Base-by-base conservation (phyloP, 2,329 filamentous ascomycete species). In the Furcasterigmium sp. region DNA sequence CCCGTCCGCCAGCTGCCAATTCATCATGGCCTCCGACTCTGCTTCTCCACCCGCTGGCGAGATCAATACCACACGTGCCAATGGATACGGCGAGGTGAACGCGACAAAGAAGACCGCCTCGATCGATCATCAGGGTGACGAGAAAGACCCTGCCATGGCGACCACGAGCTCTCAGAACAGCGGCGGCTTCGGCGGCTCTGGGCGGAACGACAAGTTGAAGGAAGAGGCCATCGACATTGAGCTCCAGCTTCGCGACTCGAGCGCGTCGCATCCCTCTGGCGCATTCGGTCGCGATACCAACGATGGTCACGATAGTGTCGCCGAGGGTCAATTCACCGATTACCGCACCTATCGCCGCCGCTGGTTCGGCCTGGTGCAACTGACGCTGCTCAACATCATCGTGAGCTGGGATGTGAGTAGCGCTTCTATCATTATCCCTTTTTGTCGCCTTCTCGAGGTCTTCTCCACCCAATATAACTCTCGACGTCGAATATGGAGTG, bases 341-440 rank as follows among this genome's bases (percentile, higher is more conserved):
- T 71, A 70, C 43, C 61, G 62, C 42, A 69, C 67, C 10, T 97
- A 97, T 61, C 91, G 86, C 66, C 78, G 89, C 57, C 78, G 93
- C 36, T 98, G 89, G 82, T 87, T 95, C 61, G 93, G 93, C 1
- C 70, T 98, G 41, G 67, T 78, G 18, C 87, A 95, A 64, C 67
- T 97, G 58, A 85, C 90, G 7, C 65, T 97, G 56, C 72, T 97
- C 65, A 98, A 97, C 61, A 84, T 96, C 44, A 80, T 97, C 47
- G 85, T 95, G 34, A 94, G 87, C 57, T 97, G 91, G 91, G 89
- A 94, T 78, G 88, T 93, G 76, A 74, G 88, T 82, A 17, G 15
- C n/a, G n/a, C n/a, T 18, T 6, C 32, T 35, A n/a, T 19, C 32
- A n/a, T 18, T 17, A 18, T 35, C 32, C 10, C 14, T 17, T 35